These are phyloP conservation scores for Ascochyta lentis DNA, from an alignment of 2,329 filamentous ascomycete genomes.

Conservation along the genomic window DNA sequence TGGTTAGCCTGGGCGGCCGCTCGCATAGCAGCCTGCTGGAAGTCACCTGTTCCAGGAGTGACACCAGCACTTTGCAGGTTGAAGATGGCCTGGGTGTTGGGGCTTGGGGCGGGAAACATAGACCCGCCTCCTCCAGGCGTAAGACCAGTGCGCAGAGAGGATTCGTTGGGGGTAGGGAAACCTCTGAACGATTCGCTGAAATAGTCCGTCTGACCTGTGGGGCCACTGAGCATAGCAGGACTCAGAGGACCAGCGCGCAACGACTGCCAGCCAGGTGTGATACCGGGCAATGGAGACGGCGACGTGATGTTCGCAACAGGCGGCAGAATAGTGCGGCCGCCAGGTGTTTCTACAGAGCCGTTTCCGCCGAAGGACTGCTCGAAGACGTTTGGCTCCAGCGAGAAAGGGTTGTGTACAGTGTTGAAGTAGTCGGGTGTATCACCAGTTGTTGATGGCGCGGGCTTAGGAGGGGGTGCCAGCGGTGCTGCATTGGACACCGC, in stretches of 20 bases:
- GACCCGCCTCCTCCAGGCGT: constrained; percentile 95
- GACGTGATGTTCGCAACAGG: constrained; percentile 91
- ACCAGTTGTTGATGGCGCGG: constrained; percentile 48
- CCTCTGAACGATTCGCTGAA: constrained; percentile 84
- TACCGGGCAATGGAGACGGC: constrained; percentile 77
- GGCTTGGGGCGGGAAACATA: constrained; percentile 94
- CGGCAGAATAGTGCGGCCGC: constrained; percentile 77
- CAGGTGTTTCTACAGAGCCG: constrained; percentile 71
- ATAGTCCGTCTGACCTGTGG: constrained; percentile 75
- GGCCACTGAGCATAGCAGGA: constrained; percentile 95
- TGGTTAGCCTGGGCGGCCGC: constrained; percentile 64
- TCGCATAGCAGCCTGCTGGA: constrained; percentile 89
- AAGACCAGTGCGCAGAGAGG: constrained; percentile 85
- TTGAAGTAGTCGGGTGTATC: constrained; percentile 61
- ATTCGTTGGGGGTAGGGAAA: constrained; percentile 96
- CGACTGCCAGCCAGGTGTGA: constrained; percentile 83
- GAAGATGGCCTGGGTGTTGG: constrained; percentile 83
- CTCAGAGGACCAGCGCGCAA: constrained; percentile 91
- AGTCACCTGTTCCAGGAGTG: constrained; percentile 90
- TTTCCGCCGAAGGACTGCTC: constrained; percentile 79
- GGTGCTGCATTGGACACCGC: constrained; percentile 53
- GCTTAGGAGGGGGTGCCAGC: constrained; percentile 61
- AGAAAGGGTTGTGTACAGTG: constrained; percentile 61
- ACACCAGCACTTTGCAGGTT: constrained; percentile 80
- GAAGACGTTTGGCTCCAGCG: constrained; percentile 92